A percentile compares a stretch with the other conserved stretches of the same genome.
phyloP scores from a whole-genome alignment of 805 yeast genomes.

The Metschnikowia borealis region DNA sequence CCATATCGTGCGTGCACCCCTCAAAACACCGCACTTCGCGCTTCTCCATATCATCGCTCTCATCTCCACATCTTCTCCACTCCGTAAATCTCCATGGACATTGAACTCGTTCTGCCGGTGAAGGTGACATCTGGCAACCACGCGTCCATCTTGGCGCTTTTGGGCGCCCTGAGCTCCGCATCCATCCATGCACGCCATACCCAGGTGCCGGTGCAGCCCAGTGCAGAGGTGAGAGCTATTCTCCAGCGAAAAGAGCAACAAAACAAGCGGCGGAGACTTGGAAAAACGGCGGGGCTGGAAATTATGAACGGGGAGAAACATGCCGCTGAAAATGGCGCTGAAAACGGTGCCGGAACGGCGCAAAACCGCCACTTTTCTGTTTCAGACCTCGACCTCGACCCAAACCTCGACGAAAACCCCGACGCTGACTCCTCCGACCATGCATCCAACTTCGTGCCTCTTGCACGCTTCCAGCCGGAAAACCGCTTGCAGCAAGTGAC shows the following conservation, averaged over 20 bases:
- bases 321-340: not conserved
- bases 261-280: not conserved
- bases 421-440: conserved; percentile 16
- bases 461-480: conserved; percentile 28
- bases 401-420: not conserved
- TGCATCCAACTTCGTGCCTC: conserved; percentile 21
- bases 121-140: conserved; percentile 8
- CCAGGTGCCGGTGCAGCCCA: conserved; percentile 11
- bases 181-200: conserved; percentile 3
- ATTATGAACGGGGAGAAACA: not conserved
- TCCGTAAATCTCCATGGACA: not conserved
- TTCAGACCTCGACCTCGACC: not conserved
- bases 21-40: not conserved
- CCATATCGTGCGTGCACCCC: not conserved
- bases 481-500: conserved; percentile 34
- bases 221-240: conserved; percentile 8
- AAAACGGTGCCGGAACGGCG: not conserved
- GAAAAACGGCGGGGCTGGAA: not conserved
- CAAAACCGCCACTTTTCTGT: not conserved
- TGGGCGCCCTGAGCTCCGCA: not conserved
- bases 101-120: conserved; percentile 11
- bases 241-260: conserved; percentile 8
- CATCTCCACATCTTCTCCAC: not conserved
- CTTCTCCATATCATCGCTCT: not conserved
- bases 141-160: conserved; percentile 7